Conservation (phyloP, 2,329 filamentous ascomycete genomes). For the Sarocladiaceae sp. region DNA sequence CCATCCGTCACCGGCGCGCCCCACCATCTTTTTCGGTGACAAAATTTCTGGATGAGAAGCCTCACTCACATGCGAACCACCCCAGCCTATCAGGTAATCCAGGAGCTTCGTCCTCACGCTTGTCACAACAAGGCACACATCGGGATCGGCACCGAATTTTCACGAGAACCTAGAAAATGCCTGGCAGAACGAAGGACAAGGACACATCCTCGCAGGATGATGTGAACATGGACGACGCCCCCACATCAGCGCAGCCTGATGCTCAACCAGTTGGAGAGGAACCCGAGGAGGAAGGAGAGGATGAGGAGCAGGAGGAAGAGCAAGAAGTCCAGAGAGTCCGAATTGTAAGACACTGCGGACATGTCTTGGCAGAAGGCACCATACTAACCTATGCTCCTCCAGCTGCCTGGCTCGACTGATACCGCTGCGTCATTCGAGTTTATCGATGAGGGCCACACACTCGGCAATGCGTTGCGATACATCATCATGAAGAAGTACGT, state of each 20-base stretch:
- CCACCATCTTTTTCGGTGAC: conserved; percentile 2
- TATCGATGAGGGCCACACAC: conserved; percentile 86
- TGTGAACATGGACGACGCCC: conserved; percentile 41
- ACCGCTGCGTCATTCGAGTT: conserved; percentile 95
- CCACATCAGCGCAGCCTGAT: conserved; percentile 31
- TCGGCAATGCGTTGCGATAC: conserved; percentile 90
- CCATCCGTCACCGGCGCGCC: conserved; percentile 1
- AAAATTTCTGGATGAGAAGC: conserved; percentile 10
- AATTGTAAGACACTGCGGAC: conserved; percentile 43
- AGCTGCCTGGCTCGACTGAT: conserved; percentile 82
- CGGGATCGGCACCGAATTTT: background rate
- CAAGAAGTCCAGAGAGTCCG: conserved; percentile 53
- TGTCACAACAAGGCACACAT: background rate
- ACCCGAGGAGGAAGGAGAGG: conserved; percentile 27
- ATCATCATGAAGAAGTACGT: conserved; percentile 98
- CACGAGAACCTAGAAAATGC: conserved; percentile 30
- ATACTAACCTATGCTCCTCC: conserved; percentile 9
- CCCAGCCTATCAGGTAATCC: too few species aligned
- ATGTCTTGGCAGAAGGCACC: background rate
- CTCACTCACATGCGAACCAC: background rate
- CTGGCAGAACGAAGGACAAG: conserved; percentile 32
- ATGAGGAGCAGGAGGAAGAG: conserved; percentile 43
- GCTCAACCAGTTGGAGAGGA: conserved; percentile 29
- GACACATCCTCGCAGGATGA: conserved; percentile 25
- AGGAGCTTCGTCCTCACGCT: too few species aligned